Conservation (phyloP, 2,329 filamentous ascomycete genomes). For the Cryphonectria japonica region DNA sequence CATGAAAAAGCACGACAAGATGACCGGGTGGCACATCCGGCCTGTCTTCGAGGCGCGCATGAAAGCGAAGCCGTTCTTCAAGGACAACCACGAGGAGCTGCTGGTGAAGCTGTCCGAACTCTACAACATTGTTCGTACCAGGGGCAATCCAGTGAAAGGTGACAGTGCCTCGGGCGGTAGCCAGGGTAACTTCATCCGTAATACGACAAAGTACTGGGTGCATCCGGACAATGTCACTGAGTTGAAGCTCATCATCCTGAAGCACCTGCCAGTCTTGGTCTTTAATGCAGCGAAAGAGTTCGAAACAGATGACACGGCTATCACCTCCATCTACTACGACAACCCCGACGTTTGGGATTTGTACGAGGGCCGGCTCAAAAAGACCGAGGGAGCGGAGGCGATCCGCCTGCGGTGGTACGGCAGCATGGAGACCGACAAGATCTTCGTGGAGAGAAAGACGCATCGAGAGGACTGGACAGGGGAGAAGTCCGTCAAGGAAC, state of each 20-base stretch:
- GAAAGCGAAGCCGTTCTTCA: conserved; percentile 97
- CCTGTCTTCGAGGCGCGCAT: conserved; percentile 95
- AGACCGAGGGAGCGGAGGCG: conserved; percentile 95
- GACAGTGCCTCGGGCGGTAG: conserved; percentile 88
- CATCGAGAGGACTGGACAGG: conserved; percentile 99
- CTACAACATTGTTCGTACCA: conserved; percentile 91
- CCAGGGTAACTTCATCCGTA: conserved; percentile 93
- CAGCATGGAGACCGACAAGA: conserved; percentile 91
- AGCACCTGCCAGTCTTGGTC: conserved; percentile 94
- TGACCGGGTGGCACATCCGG: conserved; percentile 89
- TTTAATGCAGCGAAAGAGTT: conserved; percentile 99
- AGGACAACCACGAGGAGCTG: conserved; percentile 96
- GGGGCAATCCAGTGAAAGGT: conserved; percentile 89
- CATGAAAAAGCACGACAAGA: conserved; percentile 99
- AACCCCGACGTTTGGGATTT: conserved; percentile 93
- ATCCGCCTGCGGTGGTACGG: conserved; percentile 98
- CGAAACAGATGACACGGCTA: conserved; percentile 85
- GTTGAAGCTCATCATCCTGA: conserved; percentile 94
- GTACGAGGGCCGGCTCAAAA: conserved; percentile 92
- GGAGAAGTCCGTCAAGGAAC: conserved; percentile 97
- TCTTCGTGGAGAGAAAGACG: conserved; percentile 97
- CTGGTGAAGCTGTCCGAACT: conserved; percentile 93
- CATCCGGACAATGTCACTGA: conserved; percentile 98
- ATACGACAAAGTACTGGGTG: conserved; percentile 99
- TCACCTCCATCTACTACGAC: conserved; percentile 98